Evolutionary conservation across 2,329 filamentous ascomycete genomes (phyloP).

Genomic region (Lasiodiplodia sp.): DNA sequence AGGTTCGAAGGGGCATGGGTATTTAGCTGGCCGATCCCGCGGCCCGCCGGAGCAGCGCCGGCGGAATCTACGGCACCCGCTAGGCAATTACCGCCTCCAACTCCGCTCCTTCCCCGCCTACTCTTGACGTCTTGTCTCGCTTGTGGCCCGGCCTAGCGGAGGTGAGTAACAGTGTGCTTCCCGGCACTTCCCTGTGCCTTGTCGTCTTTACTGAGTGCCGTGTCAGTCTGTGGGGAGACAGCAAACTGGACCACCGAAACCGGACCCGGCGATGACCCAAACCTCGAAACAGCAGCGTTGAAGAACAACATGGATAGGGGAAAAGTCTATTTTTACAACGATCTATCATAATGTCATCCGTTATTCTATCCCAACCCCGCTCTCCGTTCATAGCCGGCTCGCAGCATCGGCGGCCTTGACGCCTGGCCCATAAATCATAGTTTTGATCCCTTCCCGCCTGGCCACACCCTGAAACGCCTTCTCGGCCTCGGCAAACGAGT

Average conservation of each 20-base stretch:
- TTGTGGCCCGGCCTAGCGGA: neutral
- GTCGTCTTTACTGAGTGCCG: too few species aligned
- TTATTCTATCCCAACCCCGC: too few species aligned
- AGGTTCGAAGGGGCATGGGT: neutral
- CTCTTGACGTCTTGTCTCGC: neutral
- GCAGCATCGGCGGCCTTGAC: neutral
- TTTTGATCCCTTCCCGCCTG: constrained; percentile 36
- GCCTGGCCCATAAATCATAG: constrained; percentile 36
- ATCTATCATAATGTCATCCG: neutral
- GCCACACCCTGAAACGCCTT: constrained; percentile 34
- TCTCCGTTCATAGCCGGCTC: neutral
- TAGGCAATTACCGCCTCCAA: neutral
- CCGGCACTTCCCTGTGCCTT: too few species aligned
- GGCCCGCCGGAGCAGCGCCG: neutral
- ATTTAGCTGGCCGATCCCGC: constrained; percentile 1
- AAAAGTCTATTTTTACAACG: neutral
- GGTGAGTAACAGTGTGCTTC: neutral
- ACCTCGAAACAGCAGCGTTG: too few species aligned
- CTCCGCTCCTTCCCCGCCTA: neutral
- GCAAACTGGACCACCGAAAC: neutral
- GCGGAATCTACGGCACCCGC: neutral
- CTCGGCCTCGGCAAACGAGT: constrained; percentile 34
- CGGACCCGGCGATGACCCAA: neutral
- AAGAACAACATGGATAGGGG: too few species aligned
- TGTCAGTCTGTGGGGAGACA: too few species aligned